Conservation (phyloP, 1,139 yeast genomes). For the Ashbya aceris region DNA sequence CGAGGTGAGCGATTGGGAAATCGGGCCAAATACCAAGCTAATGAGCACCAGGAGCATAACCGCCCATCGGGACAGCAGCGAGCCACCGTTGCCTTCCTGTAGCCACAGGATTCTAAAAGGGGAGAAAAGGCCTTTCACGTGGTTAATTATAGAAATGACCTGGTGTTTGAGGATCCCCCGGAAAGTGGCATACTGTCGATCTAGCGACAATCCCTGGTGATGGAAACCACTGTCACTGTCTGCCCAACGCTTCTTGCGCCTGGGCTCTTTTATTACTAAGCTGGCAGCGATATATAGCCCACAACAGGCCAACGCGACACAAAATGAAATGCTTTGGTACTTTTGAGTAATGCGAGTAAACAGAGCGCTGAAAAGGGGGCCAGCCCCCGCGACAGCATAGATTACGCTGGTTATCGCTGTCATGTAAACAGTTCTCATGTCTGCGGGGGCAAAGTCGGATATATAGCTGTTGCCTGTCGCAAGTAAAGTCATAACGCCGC, state of each 20-base stretch:
- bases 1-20: slow-evolving; percentile 34
- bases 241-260: slow-evolving; percentile 26
- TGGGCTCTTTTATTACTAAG: slow-evolving; percentile 43
- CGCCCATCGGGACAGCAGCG: slow-evolving; percentile 36
- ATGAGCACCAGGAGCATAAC: slow-evolving; percentile 39
- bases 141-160: background rate
- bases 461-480: slow-evolving; percentile 47
- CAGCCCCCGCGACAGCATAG: slow-evolving; percentile 44
- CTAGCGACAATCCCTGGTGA: no score
- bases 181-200: slow-evolving; percentile 28
- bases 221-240: no score
- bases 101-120: slow-evolving; percentile 45
- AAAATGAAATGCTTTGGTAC: slow-evolving; percentile 11
- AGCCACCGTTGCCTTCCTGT: slow-evolving; percentile 26
- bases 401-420: slow-evolving; percentile 44
- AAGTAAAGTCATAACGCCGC: slow-evolving; percentile 41
- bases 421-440: slow-evolving; percentile 40
- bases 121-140: slow-evolving; percentile 23
- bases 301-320: slow-evolving; percentile 9
- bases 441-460: slow-evolving; percentile 45
- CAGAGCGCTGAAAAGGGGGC: slow-evolving; percentile 47
- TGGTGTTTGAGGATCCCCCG: slow-evolving; percentile 1
- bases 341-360: slow-evolving; percentile 12
- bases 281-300: slow-evolving; percentile 26
- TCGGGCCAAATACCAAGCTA: slow-evolving; percentile 36